phyloP scores from a whole-genome alignment of 1,284 basidiomycete species.

The Papiliotrema nemorosa region DNA sequence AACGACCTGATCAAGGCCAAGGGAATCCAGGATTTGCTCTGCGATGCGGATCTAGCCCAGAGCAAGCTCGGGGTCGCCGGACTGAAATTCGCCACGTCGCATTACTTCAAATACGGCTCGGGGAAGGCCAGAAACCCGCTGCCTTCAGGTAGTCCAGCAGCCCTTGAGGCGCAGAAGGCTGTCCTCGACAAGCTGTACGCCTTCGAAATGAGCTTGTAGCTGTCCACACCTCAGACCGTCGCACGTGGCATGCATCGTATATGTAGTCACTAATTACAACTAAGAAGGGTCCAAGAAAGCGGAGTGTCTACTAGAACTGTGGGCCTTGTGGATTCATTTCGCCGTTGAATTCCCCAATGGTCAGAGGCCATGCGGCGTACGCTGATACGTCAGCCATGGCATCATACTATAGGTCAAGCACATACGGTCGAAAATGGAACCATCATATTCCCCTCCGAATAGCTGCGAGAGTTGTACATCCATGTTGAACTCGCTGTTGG shows the following conservation, averaged over 20 bases:
- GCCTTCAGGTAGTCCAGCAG: constrained; percentile 4
- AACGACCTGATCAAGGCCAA: constrained; percentile 18
- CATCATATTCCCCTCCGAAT: background rate
- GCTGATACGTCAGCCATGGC: background rate
- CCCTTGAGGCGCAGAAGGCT: constrained; percentile 5
- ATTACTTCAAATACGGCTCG: constrained; percentile 16
- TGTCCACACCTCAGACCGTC: too few species aligned
- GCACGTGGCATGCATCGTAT: too few species aligned
- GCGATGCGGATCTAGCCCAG: constrained; percentile 21
- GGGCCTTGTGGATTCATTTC: too few species aligned
- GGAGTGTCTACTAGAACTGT: too few species aligned
- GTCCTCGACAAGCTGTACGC: constrained; percentile 6
- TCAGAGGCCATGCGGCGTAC: background rate
- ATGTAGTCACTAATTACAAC: background rate
- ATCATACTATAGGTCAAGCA: background rate
- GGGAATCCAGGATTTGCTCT: constrained; percentile 21
- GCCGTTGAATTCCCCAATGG: background rate
- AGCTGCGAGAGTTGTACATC: background rate
- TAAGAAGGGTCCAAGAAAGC: background rate
- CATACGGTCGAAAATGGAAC: background rate
- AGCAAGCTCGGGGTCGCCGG: constrained; percentile 16
- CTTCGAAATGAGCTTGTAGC: constrained; percentile 11
- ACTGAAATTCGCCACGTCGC: constrained; percentile 14
- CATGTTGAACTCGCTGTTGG: background rate
- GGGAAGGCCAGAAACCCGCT: constrained; percentile 16